Evolutionary conservation across 306 rosid genomes (phyloP).

Genomic region (Pachyrhizus erosus): DNA sequence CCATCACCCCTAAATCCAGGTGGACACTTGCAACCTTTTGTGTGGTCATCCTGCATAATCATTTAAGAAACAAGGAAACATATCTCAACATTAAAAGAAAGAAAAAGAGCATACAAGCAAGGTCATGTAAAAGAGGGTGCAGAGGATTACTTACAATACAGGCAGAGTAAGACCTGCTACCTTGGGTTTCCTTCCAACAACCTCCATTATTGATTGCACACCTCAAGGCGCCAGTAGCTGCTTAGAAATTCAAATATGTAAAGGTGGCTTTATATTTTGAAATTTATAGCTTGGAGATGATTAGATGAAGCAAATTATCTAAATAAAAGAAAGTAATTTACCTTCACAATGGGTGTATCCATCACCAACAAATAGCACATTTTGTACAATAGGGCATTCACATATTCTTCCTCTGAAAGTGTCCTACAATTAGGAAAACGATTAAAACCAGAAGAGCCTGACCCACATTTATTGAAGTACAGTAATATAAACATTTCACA

Average conservation of each 20-base stretch:
- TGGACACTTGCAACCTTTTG: constrained; percentile 89
- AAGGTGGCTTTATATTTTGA: constrained; percentile 5
- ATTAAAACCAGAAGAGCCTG: constrained; percentile 26
- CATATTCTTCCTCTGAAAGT: constrained; percentile 96
- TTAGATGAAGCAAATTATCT: not conserved
- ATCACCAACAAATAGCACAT: constrained; percentile 82
- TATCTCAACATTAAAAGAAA: constrained; percentile 3
- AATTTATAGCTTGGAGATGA: not conserved
- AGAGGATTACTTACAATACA: constrained; percentile 73
- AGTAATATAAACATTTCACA: constrained; percentile 23
- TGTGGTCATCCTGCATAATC: constrained; percentile 68
- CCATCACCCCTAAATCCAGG: constrained; percentile 93
- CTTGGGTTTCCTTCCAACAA: constrained; percentile 79
- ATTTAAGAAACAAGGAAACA: constrained; percentile 32
- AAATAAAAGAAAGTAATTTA: constrained; percentile 39
- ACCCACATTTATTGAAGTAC: not conserved
- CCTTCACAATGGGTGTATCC: constrained; percentile 95
- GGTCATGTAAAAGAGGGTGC: constrained; percentile 15
- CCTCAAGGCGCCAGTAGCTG: constrained; percentile 81
- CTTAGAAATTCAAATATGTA: constrained; percentile 14
- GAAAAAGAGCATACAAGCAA: not conserved
- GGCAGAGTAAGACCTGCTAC: constrained; percentile 77
- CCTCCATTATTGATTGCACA: constrained; percentile 93
- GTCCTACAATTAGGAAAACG: constrained; percentile 58
- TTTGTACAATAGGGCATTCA: constrained; percentile 88